phyloP scores from a whole-genome alignment of 495 filamentous ascomycete genomes.

The Xylaria grammica region DNA sequence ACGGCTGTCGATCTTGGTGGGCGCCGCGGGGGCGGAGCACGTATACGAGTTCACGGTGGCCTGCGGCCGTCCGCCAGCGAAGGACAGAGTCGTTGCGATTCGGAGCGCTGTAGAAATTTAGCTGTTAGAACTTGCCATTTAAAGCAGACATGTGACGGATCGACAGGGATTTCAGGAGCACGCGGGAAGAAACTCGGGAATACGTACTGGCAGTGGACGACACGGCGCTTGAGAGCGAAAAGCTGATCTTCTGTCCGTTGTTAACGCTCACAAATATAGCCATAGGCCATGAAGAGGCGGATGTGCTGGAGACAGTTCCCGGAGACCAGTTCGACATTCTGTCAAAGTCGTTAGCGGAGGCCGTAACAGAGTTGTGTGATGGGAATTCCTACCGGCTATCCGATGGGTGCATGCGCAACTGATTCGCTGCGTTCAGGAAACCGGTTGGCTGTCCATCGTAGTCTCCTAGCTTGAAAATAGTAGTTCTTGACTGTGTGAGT shows the following conservation, averaged over 20 bases:
- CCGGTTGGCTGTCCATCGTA: slow-evolving; percentile 40
- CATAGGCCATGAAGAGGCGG: slow-evolving; percentile 30
- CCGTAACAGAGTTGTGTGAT: not conserved
- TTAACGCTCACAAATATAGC: slow-evolving; percentile 40
- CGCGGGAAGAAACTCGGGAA: not conserved
- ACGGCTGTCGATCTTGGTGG: slow-evolving; percentile 51
- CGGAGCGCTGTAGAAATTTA: slow-evolving; percentile 17
- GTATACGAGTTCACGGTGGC: slow-evolving; percentile 37
- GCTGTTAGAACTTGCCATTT: not conserved
- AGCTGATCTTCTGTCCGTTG: slow-evolving; percentile 39
- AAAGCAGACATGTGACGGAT: not conserved
- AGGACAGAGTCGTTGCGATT: slow-evolving; percentile 39
- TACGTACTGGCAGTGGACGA: slow-evolving; percentile 21
- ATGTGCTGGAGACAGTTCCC: slow-evolving; percentile 33
- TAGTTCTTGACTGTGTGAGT: slow-evolving; percentile 30
- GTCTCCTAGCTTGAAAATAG: slow-evolving; percentile 33
- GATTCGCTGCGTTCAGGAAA: slow-evolving; percentile 41
- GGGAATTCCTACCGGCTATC: slow-evolving; percentile 26
- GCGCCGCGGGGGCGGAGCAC: slow-evolving; percentile 31
- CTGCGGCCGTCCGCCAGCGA: slow-evolving; percentile 34
- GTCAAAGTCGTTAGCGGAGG: not conserved
- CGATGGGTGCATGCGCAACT: slow-evolving; percentile 40
- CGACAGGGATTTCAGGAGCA: not conserved
- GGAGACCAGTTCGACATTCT: slow-evolving; percentile 37
- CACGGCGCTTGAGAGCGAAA: slow-evolving; percentile 33